phyloP scores from a whole-genome alignment of 257 asterid genomes.

The Ballota nigra region DNA sequence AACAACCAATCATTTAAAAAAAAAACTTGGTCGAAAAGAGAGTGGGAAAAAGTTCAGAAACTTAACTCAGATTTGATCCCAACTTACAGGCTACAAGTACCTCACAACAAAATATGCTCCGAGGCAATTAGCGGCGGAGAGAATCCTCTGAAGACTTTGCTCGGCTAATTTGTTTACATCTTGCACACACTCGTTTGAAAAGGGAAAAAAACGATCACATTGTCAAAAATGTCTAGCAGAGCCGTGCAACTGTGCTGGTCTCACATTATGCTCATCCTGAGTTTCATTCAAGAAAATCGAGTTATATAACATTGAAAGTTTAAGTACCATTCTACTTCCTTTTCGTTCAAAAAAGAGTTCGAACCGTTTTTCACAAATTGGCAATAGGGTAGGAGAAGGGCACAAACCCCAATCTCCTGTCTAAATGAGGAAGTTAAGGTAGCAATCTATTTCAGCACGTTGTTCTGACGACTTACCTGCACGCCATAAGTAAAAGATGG shows the following conservation, averaged over 20 bases:
- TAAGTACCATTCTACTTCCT: background rate
- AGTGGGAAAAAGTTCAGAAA: background rate
- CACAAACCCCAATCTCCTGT: too few relatives aligned
- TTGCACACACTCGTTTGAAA: background rate
- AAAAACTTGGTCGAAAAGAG: background rate
- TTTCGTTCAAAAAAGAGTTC: background rate
- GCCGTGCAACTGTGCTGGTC: slow-evolving; percentile 60
- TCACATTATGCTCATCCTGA: slow-evolving; percentile 74
- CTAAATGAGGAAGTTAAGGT: too few relatives aligned
- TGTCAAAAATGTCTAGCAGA: slow-evolving; percentile 55
- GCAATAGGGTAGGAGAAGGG: background rate
- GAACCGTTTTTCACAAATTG: background rate
- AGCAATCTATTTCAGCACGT: slow-evolving; percentile 9
- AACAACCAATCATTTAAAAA: background rate
- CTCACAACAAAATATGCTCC: slow-evolving; percentile 16
- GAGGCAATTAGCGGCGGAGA: background rate
- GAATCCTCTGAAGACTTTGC: background rate
- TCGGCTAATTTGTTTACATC: slow-evolving; percentile 26
- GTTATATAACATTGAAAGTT: background rate
- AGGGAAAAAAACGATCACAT: slow-evolving; percentile 14
- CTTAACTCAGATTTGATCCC: background rate
- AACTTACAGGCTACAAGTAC: background rate
- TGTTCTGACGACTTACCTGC: slow-evolving; percentile 53
- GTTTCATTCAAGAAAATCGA: slow-evolving; percentile 12
- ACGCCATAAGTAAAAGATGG: slow-evolving; percentile 61